Conservation (phyloP, 2,329 filamentous ascomycete genomes). For the Dactylonectria macrodidyma region DNA sequence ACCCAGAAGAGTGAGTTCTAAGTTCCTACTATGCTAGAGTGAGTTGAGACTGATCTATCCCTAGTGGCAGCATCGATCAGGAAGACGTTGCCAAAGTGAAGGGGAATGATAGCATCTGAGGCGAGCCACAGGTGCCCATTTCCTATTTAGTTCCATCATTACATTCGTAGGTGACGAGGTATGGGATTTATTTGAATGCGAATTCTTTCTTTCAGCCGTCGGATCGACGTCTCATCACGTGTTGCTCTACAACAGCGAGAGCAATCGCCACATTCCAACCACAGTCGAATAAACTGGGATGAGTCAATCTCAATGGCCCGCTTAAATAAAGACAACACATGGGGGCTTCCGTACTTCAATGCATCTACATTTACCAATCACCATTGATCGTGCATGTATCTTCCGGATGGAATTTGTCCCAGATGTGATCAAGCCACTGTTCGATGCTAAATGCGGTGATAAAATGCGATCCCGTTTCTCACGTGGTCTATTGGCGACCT, state of each 20-base stretch:
- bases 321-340: no score
- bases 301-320: no score
- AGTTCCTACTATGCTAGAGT: not conserved
- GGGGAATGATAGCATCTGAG: not conserved
- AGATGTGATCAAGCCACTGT: no score
- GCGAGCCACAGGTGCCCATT: not conserved
- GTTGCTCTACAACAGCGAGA: not conserved
- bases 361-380: no score
- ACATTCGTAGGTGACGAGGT: not conserved
- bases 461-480: no score
- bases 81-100: not conserved
- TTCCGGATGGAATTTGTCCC: no score
- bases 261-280: not conserved
- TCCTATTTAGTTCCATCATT: not conserved
- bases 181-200: not conserved
- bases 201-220: not conserved
- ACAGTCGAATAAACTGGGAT: no score
- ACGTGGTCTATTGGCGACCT: no score
- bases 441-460: no score
- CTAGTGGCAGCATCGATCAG: constrained; percentile 20
- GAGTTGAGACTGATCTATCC: not conserved
- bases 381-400: no score
- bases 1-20: constrained; percentile 26
- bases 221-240: not conserved
- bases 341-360: no score